phyloP scores from a whole-genome alignment of 345 rosid species.

The Triadica sebifera region DNA sequence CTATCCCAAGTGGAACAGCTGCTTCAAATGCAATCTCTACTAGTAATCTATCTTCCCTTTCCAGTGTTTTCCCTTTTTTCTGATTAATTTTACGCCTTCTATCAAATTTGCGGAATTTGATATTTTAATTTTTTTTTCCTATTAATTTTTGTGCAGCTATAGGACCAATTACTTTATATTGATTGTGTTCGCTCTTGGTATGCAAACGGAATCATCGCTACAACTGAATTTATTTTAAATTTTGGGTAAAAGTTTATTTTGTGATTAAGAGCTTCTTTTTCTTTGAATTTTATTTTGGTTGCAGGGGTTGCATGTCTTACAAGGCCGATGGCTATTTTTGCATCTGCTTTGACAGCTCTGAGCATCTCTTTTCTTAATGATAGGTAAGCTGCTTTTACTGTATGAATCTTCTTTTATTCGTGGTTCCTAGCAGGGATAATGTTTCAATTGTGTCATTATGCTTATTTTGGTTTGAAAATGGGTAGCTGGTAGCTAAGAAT shows the following conservation, averaged over 20 bases:
- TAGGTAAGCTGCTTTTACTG: slow-evolving; percentile 45
- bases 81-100: not conserved
- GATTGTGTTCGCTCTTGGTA: slow-evolving; percentile 81
- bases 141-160: slow-evolving; percentile 58
- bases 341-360: slow-evolving; percentile 62
- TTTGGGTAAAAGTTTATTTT: too few species aligned
- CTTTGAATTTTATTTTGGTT: slow-evolving; percentile 27
- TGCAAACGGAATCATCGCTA: slow-evolving; percentile 13
- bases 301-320: slow-evolving; percentile 42
- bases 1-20: slow-evolving; percentile 81
- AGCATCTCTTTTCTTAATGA: slow-evolving; percentile 83
- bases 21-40: slow-evolving; percentile 99
- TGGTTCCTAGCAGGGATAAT: not conserved
- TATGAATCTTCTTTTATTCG: not conserved
- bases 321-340: slow-evolving; percentile 77
- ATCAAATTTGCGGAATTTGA: not conserved
- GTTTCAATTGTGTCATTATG: not conserved
- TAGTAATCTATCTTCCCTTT: slow-evolving; percentile 43
- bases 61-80: not conserved
- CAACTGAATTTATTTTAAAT: not conserved
- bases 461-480: not conserved
- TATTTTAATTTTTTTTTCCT: not conserved
- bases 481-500: not conserved
- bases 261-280: not conserved
- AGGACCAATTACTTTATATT: slow-evolving; percentile 89